A percentile compares a stretch with the other conserved stretches of the same genome.
Evolutionary conservation across 2,329 filamentous ascomycete genomes (phyloP).

Genomic region (Aspergillus pseudonomiae): DNA sequence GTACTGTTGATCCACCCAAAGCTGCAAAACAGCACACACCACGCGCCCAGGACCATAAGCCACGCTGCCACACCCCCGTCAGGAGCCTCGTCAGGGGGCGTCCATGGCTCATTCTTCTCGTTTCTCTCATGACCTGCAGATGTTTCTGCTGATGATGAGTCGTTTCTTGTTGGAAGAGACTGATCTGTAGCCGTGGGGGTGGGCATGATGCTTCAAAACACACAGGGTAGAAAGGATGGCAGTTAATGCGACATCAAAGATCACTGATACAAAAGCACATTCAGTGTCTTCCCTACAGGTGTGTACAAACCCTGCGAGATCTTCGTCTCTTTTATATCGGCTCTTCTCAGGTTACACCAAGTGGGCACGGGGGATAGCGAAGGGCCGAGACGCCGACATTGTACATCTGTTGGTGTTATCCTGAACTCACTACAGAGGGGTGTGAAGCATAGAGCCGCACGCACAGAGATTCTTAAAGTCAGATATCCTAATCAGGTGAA

Average conservation of each 20-base stretch:
- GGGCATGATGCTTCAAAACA: not conserved
- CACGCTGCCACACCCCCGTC: conserved; percentile 1
- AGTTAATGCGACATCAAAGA: not conserved
- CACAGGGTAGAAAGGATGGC: too few species aligned
- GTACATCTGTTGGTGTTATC: too few species aligned
- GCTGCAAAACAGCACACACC: conserved; percentile 11
- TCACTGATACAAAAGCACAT: rapidly evolving
- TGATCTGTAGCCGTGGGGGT: not conserved
- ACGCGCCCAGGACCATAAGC: conserved; percentile 12
- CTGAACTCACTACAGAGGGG: too few species aligned
- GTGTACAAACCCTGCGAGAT: rapidly evolving
- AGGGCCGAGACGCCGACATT: too few species aligned
- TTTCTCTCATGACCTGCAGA: not conserved
- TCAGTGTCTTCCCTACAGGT: rapidly evolving
- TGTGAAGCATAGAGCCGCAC: too few species aligned
- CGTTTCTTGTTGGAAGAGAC: not conserved
- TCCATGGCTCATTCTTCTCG: not conserved
- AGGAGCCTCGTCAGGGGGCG: not conserved
- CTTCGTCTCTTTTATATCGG: too few species aligned
- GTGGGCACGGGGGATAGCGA: too few species aligned
- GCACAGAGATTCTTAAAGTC: too few species aligned
- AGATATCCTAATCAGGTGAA: too few species aligned
- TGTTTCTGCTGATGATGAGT: not conserved
- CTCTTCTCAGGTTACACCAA: too few species aligned
- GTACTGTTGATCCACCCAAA: conserved; percentile 12